Conservation (phyloP, 805 yeast genomes). For the Yarrowia keelungensis region DNA sequence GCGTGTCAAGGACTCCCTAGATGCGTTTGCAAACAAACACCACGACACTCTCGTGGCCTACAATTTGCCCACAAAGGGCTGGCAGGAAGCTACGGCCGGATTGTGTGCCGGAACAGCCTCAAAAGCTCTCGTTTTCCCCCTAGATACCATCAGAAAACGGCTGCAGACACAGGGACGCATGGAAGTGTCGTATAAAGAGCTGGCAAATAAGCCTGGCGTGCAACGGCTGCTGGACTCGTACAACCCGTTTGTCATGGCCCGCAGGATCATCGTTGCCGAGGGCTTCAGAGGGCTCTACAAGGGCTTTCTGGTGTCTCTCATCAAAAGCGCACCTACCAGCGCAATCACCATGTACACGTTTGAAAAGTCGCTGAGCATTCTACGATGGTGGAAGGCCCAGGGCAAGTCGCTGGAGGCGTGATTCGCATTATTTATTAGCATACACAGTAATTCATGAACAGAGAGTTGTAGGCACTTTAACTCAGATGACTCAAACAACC, state of each 20-base stretch:
- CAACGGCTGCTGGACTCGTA: conserved; percentile 43
- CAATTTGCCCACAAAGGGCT: conserved; percentile 42
- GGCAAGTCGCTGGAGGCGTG: conserved; percentile 8
- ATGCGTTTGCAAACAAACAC: conserved; percentile 39
- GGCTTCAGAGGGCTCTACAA: conserved; percentile 75
- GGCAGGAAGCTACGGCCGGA: conserved; percentile 65
- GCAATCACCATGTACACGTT: conserved; percentile 73
- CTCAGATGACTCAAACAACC: conserved; percentile 11
- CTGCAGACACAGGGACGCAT: conserved; percentile 65
- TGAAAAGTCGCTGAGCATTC: conserved; percentile 52
- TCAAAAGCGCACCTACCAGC: conserved; percentile 76
- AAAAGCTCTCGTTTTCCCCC: conserved; percentile 79
- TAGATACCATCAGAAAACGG: conserved; percentile 82
- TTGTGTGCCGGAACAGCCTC: conserved; percentile 77
- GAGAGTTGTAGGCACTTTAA: too few relatives aligned
- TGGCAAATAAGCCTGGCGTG: conserved; percentile 39
- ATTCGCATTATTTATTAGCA: conserved; percentile 36
- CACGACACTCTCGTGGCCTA: conserved; percentile 12
- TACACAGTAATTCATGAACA: conserved; percentile 5
- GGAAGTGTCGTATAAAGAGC: conserved; percentile 42
- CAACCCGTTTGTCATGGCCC: conserved; percentile 46
- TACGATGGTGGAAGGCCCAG: conserved; percentile 41
- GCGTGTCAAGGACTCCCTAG: conserved; percentile 51
- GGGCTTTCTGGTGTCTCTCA: conserved; percentile 72
- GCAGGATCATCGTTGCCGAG: conserved; percentile 57